Evolutionary conservation across 148 eudicot species (phyloP).

Genomic region (Chenopodium album): DNA sequence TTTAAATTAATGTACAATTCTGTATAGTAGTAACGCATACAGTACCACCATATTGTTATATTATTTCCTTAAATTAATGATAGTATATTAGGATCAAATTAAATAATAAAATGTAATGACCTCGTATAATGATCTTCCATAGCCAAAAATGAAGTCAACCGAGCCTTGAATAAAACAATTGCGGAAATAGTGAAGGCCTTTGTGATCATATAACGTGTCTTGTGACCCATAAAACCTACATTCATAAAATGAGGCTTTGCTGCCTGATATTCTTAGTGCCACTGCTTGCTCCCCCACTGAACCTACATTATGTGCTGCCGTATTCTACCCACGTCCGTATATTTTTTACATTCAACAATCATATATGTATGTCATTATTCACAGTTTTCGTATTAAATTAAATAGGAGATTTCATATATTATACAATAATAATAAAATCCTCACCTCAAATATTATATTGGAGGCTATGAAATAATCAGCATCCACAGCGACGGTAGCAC

Average conservation of each 20-base stretch:
- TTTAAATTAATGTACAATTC: constrained; percentile 19
- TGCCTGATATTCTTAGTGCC: constrained; percentile 60
- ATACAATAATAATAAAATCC: not conserved
- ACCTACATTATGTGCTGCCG: constrained; percentile 53
- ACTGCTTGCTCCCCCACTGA: constrained; percentile 57
- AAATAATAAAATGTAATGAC: constrained; percentile 4
- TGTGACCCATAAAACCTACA: constrained; percentile 57
- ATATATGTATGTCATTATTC: too few relatives aligned
- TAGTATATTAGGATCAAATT: too few relatives aligned
- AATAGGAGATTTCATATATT: too few relatives aligned
- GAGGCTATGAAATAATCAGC: constrained; percentile 53
- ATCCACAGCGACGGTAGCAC: constrained; percentile 59
- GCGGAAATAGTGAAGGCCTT: constrained; percentile 56
- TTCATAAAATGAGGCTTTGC: constrained; percentile 55
- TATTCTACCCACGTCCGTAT: constrained; percentile 36
- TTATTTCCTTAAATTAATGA: too few relatives aligned
- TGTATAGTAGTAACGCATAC: too few relatives aligned
- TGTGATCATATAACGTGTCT: constrained; percentile 74
- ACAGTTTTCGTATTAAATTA: too few relatives aligned
- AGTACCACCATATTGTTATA: too few relatives aligned
- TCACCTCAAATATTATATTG: constrained; percentile 60
- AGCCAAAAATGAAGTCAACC: constrained; percentile 73
- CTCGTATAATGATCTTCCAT: constrained; percentile 54
- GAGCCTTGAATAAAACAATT: constrained; percentile 70
- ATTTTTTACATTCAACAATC: too few relatives aligned